Conservation (phyloP, 371 early-diverging fungal genomes). For the Apophysomyces ossiformis region DNA sequence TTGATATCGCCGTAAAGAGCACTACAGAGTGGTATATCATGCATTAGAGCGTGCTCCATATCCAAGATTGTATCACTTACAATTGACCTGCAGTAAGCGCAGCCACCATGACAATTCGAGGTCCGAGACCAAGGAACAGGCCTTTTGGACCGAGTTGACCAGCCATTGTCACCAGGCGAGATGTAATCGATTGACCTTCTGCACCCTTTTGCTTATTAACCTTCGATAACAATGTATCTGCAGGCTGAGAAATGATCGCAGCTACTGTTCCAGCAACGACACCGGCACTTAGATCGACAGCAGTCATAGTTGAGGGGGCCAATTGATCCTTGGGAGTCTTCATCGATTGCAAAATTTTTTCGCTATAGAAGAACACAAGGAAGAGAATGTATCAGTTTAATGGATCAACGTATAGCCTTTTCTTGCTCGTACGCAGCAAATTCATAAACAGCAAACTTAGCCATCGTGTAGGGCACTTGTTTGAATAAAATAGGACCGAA, state of each 20-base stretch:
- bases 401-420: background rate
- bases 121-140: conserved; percentile 73
- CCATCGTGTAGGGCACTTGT: conserved; percentile 75
- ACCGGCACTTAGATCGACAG: conserved; percentile 57
- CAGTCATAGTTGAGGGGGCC: conserved; percentile 46
- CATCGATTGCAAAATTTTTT: conserved; percentile 51
- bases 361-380: conserved; percentile 29
- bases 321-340: conserved; percentile 61
- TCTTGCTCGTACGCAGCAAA: conserved; percentile 50
- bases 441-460: conserved; percentile 66
- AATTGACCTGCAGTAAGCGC: conserved; percentile 78
- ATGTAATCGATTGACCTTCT: conserved; percentile 59
- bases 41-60: no score
- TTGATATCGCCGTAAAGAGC: conserved; percentile 70
- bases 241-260: conserved; percentile 65
- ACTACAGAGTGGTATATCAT: conserved; percentile 15
- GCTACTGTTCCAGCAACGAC: conserved; percentile 63
- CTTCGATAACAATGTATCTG: conserved; percentile 66
- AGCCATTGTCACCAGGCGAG: conserved; percentile 62
- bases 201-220: conserved; percentile 74
- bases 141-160: conserved; percentile 67
- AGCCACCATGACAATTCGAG: conserved; percentile 84
- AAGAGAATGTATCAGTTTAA: background rate
- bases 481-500: conserved; percentile 79
- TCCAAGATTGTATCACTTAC: conserved; percentile 17